phyloP scores from a whole-genome alignment of 345 rosid genomes.

The Mangifera indica region DNA sequence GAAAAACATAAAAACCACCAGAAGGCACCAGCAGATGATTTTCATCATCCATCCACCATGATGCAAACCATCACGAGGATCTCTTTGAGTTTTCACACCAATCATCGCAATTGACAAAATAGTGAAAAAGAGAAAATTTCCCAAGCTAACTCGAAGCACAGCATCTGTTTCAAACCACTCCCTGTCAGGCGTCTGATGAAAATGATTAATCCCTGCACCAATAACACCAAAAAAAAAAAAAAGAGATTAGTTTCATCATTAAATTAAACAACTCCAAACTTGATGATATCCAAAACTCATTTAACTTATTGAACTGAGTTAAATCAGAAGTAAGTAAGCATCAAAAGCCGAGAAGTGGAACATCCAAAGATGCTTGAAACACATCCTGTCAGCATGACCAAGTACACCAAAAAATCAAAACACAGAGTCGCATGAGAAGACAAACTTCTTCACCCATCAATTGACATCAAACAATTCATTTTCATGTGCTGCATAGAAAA shows the following conservation, averaged over 20 bases:
- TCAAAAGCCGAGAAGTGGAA: not conserved
- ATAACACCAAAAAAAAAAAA: no score
- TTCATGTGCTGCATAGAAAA: not conserved
- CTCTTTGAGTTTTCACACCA: conserved; percentile 91
- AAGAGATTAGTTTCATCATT: not conserved
- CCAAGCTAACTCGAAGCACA: conserved; percentile 94
- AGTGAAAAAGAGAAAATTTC: conserved; percentile 87
- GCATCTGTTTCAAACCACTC: conserved; percentile 99
- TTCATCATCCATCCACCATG: conserved; percentile 99
- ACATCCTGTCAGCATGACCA: not conserved
- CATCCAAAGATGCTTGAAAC: not conserved
- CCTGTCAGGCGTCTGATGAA: conserved; percentile 79
- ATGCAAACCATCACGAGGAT: conserved; percentile 94
- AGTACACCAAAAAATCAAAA: not conserved
- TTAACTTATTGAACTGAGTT: not conserved
- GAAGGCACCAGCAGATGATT: conserved; percentile 75
- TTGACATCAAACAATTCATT: not conserved
- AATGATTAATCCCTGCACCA: conserved; percentile 86
- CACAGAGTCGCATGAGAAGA: not conserved
- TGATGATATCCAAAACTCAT: not conserved
- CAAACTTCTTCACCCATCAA: not conserved
- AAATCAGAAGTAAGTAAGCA: not conserved
- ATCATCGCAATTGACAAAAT: conserved; percentile 73
- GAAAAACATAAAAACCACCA: conserved; percentile 92
- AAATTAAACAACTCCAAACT: not conserved